A percentile compares a stretch with the other conserved stretches of the same genome.
These are phyloP conservation scores for Leishmania aethiopica DNA, from an alignment of 208 protist species.

Conservation along the genomic window DNA sequence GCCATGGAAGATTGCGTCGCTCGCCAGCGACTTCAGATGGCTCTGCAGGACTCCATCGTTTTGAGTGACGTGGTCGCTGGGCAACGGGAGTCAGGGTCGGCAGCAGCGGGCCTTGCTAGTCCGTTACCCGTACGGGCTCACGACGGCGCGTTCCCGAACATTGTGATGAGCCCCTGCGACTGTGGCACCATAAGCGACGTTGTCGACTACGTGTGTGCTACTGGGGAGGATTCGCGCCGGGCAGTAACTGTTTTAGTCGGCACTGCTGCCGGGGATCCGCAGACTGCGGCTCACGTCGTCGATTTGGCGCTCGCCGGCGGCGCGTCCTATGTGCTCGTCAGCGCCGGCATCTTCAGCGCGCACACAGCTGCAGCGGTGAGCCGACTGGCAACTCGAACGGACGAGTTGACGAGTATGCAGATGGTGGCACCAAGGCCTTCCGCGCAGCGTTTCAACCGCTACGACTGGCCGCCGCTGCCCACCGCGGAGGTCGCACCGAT, in stretches of 20 bases:
- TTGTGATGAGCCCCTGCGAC: constrained; percentile 9
- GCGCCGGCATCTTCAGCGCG: constrained; percentile 7
- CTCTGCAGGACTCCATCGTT: constrained; percentile 24
- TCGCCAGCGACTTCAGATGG: constrained; percentile 51
- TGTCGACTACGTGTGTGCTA: constrained; percentile 1
- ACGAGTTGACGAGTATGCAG: constrained; percentile 10
- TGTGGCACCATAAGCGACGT: constrained; percentile 8
- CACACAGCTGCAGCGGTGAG: constrained; percentile 11
- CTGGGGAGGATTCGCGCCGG: background rate
- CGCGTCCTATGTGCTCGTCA: constrained; percentile 15
- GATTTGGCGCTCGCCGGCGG: constrained; percentile 30
- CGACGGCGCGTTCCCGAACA: constrained; percentile 17
- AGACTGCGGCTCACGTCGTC: constrained; percentile 16
- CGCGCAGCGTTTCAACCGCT: constrained; percentile 3
- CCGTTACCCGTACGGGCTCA: too few species aligned
- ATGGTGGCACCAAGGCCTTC: background rate
- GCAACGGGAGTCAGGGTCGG: background rate
- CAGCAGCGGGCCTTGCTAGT: background rate
- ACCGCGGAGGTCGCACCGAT: constrained; percentile 57
- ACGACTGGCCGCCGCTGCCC: constrained; percentile 14
- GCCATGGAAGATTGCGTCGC: constrained; percentile 43
- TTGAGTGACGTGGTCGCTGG: constrained; percentile 13
- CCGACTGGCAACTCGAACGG: constrained; percentile 13
- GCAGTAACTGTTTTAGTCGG: constrained; percentile 5
- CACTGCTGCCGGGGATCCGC: constrained; percentile 11